Conservation (phyloP, 768 basidiomycete species). For the Boletus tylopilopsis region DNA sequence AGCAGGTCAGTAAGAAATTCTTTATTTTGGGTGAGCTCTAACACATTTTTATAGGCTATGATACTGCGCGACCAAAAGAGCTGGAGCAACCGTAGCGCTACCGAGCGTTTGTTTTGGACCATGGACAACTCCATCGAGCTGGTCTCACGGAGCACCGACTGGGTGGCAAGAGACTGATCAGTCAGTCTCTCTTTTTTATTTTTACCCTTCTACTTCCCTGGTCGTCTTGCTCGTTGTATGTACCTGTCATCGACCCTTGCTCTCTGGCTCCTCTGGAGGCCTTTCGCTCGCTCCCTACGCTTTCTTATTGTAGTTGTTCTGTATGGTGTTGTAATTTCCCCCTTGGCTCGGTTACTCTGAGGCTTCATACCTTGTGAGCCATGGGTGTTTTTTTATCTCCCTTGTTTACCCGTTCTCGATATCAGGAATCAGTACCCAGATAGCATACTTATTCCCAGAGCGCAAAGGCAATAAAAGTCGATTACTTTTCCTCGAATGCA, state of each 20-base stretch:
- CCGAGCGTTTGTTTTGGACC: slow-evolving; percentile 90
- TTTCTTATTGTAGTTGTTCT: slow-evolving; percentile 18
- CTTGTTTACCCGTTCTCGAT: not conserved
- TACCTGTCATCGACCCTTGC: not conserved
- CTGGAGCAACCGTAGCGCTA: slow-evolving; percentile 90
- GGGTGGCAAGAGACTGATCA: slow-evolving; percentile 69
- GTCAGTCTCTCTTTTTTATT: not conserved
- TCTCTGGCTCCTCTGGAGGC: slow-evolving; percentile 7
- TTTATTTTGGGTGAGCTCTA: not conserved
- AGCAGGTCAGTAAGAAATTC: slow-evolving; percentile 63
- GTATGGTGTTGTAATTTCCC: slow-evolving; percentile 22
- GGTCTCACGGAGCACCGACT: slow-evolving; percentile 79
- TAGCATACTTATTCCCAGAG: slow-evolving; percentile 6
- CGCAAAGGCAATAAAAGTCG: slow-evolving; percentile 15
- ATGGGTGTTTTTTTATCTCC: slow-evolving; percentile 12
- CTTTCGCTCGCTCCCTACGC: slow-evolving; percentile 2
- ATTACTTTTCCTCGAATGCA: slow-evolving; percentile 15
- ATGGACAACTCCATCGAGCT: slow-evolving; percentile 88
- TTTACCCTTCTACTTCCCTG: not conserved
- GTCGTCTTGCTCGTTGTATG: slow-evolving; percentile 9
- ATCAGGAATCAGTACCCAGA: slow-evolving; percentile 13
- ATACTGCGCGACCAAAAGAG: slow-evolving; percentile 93
- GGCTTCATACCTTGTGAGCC: slow-evolving; percentile 4
- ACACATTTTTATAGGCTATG: slow-evolving; percentile 64
- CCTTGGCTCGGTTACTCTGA: slow-evolving; percentile 12